A percentile compares a stretch with the other conserved stretches of the same genome.
These are phyloP conservation scores for Starmerella vaccinii DNA, from an alignment of 805 yeast species.

Conservation along the genomic window DNA sequence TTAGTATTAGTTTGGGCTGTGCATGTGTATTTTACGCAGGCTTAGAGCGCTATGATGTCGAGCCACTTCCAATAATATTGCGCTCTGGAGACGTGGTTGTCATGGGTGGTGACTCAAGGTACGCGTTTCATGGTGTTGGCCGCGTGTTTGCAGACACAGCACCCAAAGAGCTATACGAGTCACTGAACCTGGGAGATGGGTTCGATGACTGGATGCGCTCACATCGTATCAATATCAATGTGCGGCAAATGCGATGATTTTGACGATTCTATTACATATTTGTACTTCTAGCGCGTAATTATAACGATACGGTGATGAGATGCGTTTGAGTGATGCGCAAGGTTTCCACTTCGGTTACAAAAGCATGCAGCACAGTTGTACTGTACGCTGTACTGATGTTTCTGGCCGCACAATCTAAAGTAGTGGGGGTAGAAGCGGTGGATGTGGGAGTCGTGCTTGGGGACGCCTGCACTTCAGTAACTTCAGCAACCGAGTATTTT, in stretches of 20 bases:
- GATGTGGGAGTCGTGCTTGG: neutral
- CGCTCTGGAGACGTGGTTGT: slow-evolving; percentile 35
- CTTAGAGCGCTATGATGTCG: slow-evolving; percentile 15
- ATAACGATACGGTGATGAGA: neutral
- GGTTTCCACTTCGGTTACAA: neutral
- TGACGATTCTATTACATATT: neutral
- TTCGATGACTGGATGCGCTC: slow-evolving; percentile 30
- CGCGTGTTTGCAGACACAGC: slow-evolving; percentile 31
- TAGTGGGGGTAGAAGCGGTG: no score
- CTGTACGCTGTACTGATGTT: neutral
- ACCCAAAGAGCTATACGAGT: slow-evolving; percentile 26
- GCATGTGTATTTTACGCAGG: slow-evolving; percentile 34
- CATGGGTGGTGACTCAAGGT: slow-evolving; percentile 35
- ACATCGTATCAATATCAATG: slow-evolving; percentile 35
- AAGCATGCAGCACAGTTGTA: neutral
- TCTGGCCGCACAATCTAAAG: neutral
- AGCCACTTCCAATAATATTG: slow-evolving; percentile 32
- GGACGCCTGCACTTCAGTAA: neutral
- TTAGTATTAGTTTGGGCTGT: slow-evolving; percentile 35
- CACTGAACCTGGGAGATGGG: slow-evolving; percentile 8
- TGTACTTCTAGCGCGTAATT: neutral
- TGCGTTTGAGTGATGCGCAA: neutral
- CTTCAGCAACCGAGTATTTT: neutral
- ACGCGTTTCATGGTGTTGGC: slow-evolving; percentile 38
- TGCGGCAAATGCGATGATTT: slow-evolving; percentile 34